Conservation (phyloP, 2,329 filamentous ascomycete species). For the Didymella glomerata region DNA sequence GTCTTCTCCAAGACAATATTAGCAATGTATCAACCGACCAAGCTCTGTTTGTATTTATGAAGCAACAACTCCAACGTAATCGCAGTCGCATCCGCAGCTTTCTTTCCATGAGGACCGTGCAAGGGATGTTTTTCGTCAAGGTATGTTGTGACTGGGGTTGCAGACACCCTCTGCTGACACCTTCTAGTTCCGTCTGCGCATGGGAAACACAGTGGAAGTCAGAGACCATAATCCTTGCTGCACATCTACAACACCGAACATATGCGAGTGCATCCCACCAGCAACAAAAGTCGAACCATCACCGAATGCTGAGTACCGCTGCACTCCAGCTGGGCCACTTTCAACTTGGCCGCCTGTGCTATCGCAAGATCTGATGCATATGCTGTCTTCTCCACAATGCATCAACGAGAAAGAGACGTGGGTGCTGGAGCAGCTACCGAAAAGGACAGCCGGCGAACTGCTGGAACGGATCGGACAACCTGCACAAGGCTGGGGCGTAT, state of each 20-base stretch:
- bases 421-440: constrained; percentile 36
- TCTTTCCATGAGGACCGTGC: constrained; percentile 28
- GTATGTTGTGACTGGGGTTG: too few species aligned
- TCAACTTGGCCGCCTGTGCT: constrained; percentile 32
- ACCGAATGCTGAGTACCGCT: constrained; percentile 35
- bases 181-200: constrained; percentile 22
- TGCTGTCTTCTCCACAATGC: constrained; percentile 30
- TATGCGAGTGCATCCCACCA: constrained; percentile 38
- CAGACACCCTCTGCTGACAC: too few species aligned
- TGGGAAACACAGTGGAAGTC: constrained; percentile 34
- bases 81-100: constrained; percentile 20
- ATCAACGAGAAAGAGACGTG: constrained; percentile 29
- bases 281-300: constrained; percentile 32
- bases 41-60: constrained; percentile 30
- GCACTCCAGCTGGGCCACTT: constrained; percentile 27
- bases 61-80: constrained; percentile 19
- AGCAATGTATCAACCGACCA: constrained; percentile 29
- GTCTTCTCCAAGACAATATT: constrained; percentile 31
- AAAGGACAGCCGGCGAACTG: constrained; percentile 32
- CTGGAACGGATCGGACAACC: constrained; percentile 27
- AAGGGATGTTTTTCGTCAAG: constrained; percentile 35
- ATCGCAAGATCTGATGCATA: constrained; percentile 30
- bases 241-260: background rate
- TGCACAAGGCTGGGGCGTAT: constrained; percentile 36
- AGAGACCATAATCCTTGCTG: constrained; percentile 31